Conservation (phyloP, 2,329 filamentous ascomycete genomes). For the Colletotrichum shisoi region DNA sequence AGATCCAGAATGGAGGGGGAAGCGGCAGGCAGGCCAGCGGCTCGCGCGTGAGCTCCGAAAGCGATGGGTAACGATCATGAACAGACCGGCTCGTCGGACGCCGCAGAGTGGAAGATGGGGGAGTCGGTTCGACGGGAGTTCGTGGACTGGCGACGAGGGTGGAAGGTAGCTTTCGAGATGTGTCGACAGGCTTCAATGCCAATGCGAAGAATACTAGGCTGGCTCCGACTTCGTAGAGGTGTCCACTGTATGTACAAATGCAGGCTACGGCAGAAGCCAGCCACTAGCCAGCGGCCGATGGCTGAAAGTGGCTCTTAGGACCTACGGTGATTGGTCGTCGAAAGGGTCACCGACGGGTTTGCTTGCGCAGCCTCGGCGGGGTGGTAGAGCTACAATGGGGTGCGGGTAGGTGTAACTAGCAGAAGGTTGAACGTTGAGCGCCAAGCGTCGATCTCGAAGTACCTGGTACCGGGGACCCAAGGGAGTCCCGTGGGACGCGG, state of each 20-base stretch:
- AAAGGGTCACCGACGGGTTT: constrained; percentile 25
- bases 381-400: constrained; percentile 36
- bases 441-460: constrained; percentile 32
- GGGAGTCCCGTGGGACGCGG: not conserved
- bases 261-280: constrained; percentile 27
- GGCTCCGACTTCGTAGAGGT: constrained; percentile 20
- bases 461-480: constrained; percentile 16
- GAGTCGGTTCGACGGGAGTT: not conserved
- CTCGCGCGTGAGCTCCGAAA: constrained; percentile 39
- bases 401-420: constrained; percentile 6
- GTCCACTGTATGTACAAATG: constrained; percentile 24
- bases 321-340: constrained; percentile 28
- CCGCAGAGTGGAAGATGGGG: constrained; percentile 8
- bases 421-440: not conserved
- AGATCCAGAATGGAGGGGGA: constrained; percentile 34
- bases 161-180: constrained; percentile 15
- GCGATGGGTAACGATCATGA: constrained; percentile 36
- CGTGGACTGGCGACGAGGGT: constrained; percentile 7
- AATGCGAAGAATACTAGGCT: constrained; percentile 13
- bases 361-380: constrained; percentile 36
- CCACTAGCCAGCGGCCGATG: constrained; percentile 25
- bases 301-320: constrained; percentile 24
- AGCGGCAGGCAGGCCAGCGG: constrained; percentile 35
- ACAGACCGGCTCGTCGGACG: constrained; percentile 31
- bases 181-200: constrained; percentile 24